Base-by-base conservation (phyloP, 208 protist genomes). In the Acanthamoeba triangularis region DNA sequence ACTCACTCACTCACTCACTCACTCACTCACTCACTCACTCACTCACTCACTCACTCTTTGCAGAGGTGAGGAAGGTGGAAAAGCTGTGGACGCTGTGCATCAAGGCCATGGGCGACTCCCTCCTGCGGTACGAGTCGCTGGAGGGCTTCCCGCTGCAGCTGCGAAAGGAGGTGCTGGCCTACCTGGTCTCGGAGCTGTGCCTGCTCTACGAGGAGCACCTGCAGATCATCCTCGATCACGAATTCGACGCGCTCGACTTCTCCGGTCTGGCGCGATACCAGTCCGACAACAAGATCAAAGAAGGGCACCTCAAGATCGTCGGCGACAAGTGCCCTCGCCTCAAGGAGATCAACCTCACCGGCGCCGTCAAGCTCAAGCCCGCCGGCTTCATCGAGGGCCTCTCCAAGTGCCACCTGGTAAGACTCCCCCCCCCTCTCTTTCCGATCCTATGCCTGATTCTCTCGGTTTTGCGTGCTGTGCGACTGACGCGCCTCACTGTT, bases 61-160 rank as follows among this genome's bases (percentile, higher is more conserved):
- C 3, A 56, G 7, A 44, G 30, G 10, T 8, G 30, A 28, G 41
- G 5, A 52, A 82, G 74, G 49, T 88, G 49, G 49, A 88, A 6
- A 33, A n/a, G 28, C 30, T 88, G 28, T 56, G 80, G 49, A 63
- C 23, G 4, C 49, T 88, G 80, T 88, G 80, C 49, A 88, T 88
- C 28, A 8, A 59, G 59, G 80, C 80, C 80, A 88, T 88, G 16
- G 80, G 49, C n/a, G 80, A 88, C 30, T 88, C 80, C 2, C 80
- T 88, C 0, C 49, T 88, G 25, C 80, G 80, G 30, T 88, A 88
- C 80, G 80, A 88, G 80, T 88, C 80, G 80, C 80, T 88, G 8
- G 80, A 88, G 33, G 80, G 80, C 80, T 88, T 88, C 30, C 80
- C 80, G 20, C 25, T 88, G 13, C 80, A 88, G 49, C 33, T 88